Conservation (phyloP, 2,329 filamentous ascomycete species). For the Raffaelea arxii region DNA sequence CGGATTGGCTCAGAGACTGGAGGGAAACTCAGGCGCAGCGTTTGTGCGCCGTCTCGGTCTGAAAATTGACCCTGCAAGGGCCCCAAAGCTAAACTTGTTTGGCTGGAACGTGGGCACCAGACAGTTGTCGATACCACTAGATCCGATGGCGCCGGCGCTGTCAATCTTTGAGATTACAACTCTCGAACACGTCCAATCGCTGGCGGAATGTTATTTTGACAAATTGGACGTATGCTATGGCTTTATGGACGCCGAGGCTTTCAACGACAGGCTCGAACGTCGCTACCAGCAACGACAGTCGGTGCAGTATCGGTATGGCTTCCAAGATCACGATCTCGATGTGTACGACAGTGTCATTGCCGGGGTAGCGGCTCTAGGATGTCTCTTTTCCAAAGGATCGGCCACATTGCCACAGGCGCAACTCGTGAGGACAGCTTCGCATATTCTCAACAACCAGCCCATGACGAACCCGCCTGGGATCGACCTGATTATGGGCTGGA, state of each 20-base stretch:
- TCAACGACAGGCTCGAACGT: constrained; percentile 19
- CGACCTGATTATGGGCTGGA: constrained; percentile 37
- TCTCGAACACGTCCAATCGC: constrained; percentile 33
- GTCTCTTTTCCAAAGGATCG: constrained; percentile 36
- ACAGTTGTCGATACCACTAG: not conserved
- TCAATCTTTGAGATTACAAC: constrained; percentile 28
- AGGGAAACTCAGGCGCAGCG: constrained; percentile 6
- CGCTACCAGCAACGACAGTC: constrained; percentile 20
- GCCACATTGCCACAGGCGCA: constrained; percentile 31
- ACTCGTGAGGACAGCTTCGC: constrained; percentile 25
- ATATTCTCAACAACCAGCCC: constrained; percentile 29
- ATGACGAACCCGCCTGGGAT: constrained; percentile 23
- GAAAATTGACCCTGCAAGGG: constrained; percentile 6
- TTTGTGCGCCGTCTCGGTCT: constrained; percentile 7
- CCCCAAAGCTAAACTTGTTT: constrained; percentile 7
- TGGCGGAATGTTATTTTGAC: constrained; percentile 39
- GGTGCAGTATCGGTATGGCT: constrained; percentile 7
- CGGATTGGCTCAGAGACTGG: constrained; percentile 3
- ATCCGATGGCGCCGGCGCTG: not conserved
- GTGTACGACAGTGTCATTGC: constrained; percentile 38
- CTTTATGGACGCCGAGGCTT: constrained; percentile 28
- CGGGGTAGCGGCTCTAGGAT: constrained; percentile 45
- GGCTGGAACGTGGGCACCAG: constrained; percentile 1
- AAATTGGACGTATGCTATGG: constrained; percentile 44
- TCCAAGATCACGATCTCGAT: constrained; percentile 14